A percentile compares a stretch with the other conserved stretches of the same genome.
These are phyloP conservation scores for Fusarium sp. DNA, from an alignment of 2,329 filamentous ascomycete genomes.

Conservation along the genomic window DNA sequence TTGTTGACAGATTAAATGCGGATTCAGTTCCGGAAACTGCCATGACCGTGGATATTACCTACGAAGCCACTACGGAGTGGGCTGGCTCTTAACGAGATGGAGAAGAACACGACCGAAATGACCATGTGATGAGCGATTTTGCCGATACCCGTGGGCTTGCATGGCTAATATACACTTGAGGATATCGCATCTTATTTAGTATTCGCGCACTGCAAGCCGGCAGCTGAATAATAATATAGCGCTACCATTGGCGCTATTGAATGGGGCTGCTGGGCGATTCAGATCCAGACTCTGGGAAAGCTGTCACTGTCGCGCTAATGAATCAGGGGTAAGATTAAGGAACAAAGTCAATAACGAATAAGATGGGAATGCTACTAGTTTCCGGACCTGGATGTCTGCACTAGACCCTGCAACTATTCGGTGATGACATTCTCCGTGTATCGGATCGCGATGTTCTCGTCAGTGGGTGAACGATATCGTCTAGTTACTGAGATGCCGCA, in stretches of 20 bases:
- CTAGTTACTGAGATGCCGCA: not conserved
- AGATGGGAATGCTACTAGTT: not conserved
- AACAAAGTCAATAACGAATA: not conserved
- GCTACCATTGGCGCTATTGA: conserved; percentile 22
- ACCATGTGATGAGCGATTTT: too few species aligned
- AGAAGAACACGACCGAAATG: too few species aligned
- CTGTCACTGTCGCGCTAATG: conserved; percentile 2
- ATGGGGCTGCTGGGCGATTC: not conserved
- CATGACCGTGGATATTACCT: too few species aligned
- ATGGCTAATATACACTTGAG: not conserved
- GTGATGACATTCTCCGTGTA: not conserved
- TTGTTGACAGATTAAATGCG: too few species aligned
- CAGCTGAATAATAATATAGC: not conserved
- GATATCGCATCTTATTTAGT: not conserved
- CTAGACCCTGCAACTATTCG: not conserved
- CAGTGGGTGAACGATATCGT: accelerated
- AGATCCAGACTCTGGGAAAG: conserved; percentile 10
- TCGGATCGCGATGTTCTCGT: not conserved
- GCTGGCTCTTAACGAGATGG: too few species aligned
- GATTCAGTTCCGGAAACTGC: too few species aligned
- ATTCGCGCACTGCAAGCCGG: too few species aligned
- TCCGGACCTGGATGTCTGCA: not conserved
- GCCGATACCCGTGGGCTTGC: too few species aligned
- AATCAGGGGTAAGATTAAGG: not conserved
- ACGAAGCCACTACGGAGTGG: too few species aligned